Conservation (phyloP, 495 filamentous ascomycete genomes). For the Podospora didyma region DNA sequence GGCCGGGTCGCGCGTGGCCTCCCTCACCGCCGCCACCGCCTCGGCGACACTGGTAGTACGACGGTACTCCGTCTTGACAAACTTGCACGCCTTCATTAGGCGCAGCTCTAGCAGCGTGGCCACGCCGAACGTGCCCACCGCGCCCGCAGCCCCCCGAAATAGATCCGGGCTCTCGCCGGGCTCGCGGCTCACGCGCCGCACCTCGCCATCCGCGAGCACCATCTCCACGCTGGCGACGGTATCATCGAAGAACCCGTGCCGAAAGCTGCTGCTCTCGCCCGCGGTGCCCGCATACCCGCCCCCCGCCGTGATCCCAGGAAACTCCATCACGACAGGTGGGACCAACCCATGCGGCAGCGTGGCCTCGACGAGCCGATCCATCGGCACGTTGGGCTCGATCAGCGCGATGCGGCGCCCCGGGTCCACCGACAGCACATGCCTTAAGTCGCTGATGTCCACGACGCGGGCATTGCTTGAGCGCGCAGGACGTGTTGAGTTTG, state of each 20-base stretch:
- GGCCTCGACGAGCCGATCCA: constrained; percentile 55
- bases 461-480: constrained; percentile 23
- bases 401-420: constrained; percentile 34
- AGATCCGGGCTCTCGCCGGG: constrained; percentile 41
- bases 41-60: constrained; percentile 41
- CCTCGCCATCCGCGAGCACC: constrained; percentile 52
- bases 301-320: constrained; percentile 62
- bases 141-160: constrained; percentile 53
- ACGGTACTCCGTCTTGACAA: constrained; percentile 53
- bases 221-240: constrained; percentile 56
- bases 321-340: constrained; percentile 57
- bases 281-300: constrained; percentile 59
- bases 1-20: constrained; percentile 20
- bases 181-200: constrained; percentile 32
- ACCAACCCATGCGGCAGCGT: constrained; percentile 51
- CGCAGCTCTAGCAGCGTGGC: constrained; percentile 52
- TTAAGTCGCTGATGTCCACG: constrained; percentile 41
- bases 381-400: constrained; percentile 63
- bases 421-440: constrained; percentile 40
- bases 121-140: constrained; percentile 54
- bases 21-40: constrained; percentile 31
- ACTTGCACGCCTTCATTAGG: constrained; percentile 50
- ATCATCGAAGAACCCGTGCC: constrained; percentile 56
- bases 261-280: constrained; percentile 56
- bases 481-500: constrained; percentile 65